phyloP scores from a whole-genome alignment of 345 rosid species.

The Abelmoschus esculentus region DNA sequence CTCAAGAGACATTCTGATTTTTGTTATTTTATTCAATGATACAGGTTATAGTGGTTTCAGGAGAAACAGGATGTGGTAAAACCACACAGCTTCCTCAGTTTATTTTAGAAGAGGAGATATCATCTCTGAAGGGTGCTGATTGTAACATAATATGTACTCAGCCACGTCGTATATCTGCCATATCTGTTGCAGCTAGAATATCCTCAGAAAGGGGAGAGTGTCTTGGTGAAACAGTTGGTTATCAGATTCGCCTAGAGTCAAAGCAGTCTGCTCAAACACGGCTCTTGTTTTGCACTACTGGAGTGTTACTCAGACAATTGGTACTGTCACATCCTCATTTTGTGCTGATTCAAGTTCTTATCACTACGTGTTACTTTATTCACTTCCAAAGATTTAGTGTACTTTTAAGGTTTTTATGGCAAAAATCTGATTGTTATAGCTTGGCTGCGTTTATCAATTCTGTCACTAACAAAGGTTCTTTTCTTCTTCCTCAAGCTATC shows the following conservation, averaged over 20 bases:
- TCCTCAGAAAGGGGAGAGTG: slow-evolving; percentile 89
- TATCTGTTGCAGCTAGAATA: slow-evolving; percentile 90
- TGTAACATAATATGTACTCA: slow-evolving; percentile 93
- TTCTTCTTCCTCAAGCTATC: not conserved
- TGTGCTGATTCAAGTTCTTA: not conserved
- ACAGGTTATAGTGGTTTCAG: slow-evolving; percentile 86
- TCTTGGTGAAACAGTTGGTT: slow-evolving; percentile 86
- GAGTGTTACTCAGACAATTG: slow-evolving; percentile 80
- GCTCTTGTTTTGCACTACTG: slow-evolving; percentile 91
- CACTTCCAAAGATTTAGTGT: not conserved
- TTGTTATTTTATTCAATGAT: slow-evolving; percentile 7
- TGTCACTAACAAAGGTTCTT: not conserved
- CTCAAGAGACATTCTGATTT: not conserved
- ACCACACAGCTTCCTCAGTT: slow-evolving; percentile 96
- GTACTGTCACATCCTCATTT: slow-evolving; percentile 33
- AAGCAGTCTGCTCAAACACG: slow-evolving; percentile 72
- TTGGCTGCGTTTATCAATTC: not conserved
- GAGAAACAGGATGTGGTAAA: slow-evolving; percentile 98
- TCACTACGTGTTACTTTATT: not conserved
- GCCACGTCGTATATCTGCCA: slow-evolving; percentile 93
- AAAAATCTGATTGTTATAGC: not conserved
- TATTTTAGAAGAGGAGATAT: slow-evolving; percentile 83
- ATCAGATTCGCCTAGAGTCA: slow-evolving; percentile 88
- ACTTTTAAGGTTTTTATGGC: not conserved
- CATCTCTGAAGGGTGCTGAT: slow-evolving; percentile 63